phyloP scores from a whole-genome alignment of 805 yeast genomes.

The Starmerella kuoi region DNA sequence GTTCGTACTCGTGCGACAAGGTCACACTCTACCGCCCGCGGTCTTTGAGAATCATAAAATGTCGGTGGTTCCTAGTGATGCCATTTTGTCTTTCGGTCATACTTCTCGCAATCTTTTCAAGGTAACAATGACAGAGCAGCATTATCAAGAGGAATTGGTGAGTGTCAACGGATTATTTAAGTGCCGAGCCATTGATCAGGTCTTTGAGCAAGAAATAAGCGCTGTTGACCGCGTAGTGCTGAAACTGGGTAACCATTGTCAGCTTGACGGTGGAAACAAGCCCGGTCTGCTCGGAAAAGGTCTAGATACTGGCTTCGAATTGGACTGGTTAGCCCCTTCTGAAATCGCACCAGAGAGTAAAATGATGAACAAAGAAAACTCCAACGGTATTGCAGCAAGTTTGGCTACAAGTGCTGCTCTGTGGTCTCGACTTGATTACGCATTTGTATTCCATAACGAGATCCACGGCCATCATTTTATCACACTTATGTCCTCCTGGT shows the following conservation, averaged over 20 bases:
- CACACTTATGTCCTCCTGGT: slow-evolving; percentile 17
- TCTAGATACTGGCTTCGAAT: slow-evolving; percentile 69
- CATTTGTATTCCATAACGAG: slow-evolving; percentile 21
- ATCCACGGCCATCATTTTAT: slow-evolving; percentile 19
- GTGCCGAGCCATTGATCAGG: slow-evolving; percentile 47
- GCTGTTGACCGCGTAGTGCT: slow-evolving; percentile 64
- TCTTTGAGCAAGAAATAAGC: slow-evolving; percentile 64
- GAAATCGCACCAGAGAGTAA: not conserved
- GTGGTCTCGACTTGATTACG: slow-evolving; percentile 25
- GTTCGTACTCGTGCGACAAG: slow-evolving; percentile 47
- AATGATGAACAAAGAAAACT: not conserved
- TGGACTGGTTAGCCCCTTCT: slow-evolving; percentile 37
- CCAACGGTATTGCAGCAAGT: not conserved
- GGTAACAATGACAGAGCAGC: slow-evolving; percentile 55
- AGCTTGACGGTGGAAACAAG: slow-evolving; percentile 46
- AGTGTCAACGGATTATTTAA: slow-evolving; percentile 53
- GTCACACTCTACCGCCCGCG: slow-evolving; percentile 13
- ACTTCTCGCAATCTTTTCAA: slow-evolving; percentile 41
- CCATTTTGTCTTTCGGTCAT: slow-evolving; percentile 59
- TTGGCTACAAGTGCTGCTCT: not conserved
- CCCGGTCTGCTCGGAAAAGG: slow-evolving; percentile 84
- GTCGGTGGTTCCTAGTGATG: slow-evolving; percentile 39
- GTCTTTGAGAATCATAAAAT: not conserved
- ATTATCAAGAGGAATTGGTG: slow-evolving; percentile 42
- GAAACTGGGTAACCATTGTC: slow-evolving; percentile 62